Percentiles rank a stretch among this genome's conserved stretches.
These are phyloP conservation scores for Stylosanthes scabra DNA, from an alignment of 331 rosid genomes.

Conservation along the genomic window DNA sequence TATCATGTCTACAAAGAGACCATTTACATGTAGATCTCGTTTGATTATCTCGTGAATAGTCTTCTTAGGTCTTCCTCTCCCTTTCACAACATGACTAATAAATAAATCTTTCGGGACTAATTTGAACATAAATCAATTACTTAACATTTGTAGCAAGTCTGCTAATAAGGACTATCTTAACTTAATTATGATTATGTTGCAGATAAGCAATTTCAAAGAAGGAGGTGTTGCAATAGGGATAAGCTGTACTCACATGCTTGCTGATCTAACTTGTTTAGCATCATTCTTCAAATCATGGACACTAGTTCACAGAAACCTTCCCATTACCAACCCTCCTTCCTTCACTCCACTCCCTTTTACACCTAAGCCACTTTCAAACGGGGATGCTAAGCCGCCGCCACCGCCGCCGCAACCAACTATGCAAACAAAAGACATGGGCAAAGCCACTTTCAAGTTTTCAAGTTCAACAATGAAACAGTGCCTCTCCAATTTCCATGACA, in stretches of 20 bases:
- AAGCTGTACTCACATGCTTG: constrained; percentile 69
- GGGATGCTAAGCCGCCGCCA: not conserved
- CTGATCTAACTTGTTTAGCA: constrained; percentile 56
- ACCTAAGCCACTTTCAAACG: constrained; percentile 16
- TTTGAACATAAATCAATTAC: too few relatives aligned
- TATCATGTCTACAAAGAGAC: too few relatives aligned
- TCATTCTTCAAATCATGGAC: constrained; percentile 71
- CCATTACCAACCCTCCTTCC: constrained; percentile 50
- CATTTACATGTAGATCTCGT: too few relatives aligned
- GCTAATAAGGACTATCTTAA: too few relatives aligned
- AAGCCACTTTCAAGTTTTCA: constrained; percentile 63
- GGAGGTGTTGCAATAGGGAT: constrained; percentile 87
- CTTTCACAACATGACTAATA: too few relatives aligned
- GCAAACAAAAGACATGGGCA: constrained; percentile 45
- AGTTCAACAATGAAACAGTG: constrained; percentile 44
- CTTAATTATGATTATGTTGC: not conserved
- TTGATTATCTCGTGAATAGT: too few relatives aligned
- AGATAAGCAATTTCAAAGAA: constrained; percentile 76
- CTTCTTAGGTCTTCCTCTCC: too few relatives aligned
- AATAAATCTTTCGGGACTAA: too few relatives aligned
- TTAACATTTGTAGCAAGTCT: too few relatives aligned
- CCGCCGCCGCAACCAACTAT: not conserved
- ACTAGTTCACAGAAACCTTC: constrained; percentile 34
- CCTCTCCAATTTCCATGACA: constrained; percentile 35
- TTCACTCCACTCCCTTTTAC: not conserved